Conservation (phyloP, 768 basidiomycete genomes). For the Candolleomyces eurysporus region DNA sequence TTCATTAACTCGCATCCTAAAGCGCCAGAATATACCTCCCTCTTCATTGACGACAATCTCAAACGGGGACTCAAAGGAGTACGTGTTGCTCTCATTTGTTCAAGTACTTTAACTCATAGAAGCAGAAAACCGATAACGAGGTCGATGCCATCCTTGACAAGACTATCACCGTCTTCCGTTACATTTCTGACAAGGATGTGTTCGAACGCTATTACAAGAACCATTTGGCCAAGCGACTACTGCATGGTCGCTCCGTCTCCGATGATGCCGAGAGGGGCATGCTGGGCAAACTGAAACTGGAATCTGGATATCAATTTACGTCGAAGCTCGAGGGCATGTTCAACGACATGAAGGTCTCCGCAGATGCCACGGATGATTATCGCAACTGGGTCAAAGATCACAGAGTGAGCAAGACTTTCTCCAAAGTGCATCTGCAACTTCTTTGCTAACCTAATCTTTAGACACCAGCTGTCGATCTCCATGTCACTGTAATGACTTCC, state of each 20-base stretch:
- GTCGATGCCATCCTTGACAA: constrained; percentile 90
- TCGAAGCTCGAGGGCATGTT: constrained; percentile 99
- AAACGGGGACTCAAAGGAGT: constrained; percentile 95
- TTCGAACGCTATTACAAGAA: constrained; percentile 98
- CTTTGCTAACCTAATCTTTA: constrained; percentile 27
- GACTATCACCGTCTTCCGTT: constrained; percentile 95
- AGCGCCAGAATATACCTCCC: constrained; percentile 90
- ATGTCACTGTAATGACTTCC: constrained; percentile 91
- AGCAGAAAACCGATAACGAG: constrained; percentile 91
- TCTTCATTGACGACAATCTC: constrained; percentile 96
- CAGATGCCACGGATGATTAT: constrained; percentile 79
- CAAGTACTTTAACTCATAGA: background rate
- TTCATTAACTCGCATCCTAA: constrained; percentile 89
- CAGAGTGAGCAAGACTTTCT: constrained; percentile 45
- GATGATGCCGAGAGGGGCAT: constrained; percentile 98
- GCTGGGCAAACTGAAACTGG: constrained; percentile 95
- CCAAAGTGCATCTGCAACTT: background rate
- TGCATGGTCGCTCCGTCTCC: constrained; percentile 83
- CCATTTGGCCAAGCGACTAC: constrained; percentile 90
- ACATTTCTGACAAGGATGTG: constrained; percentile 90
- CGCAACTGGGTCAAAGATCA: constrained; percentile 55
- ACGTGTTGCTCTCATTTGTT: constrained; percentile 26
- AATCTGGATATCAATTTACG: constrained; percentile 95
- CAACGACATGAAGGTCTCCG: constrained; percentile 89
- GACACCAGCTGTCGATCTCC: constrained; percentile 76